A percentile compares a stretch with the other conserved stretches of the same genome.
phyloP scores from a whole-genome alignment of 1,284 basidiomycete genomes.

The Tremellales sp. region DNA sequence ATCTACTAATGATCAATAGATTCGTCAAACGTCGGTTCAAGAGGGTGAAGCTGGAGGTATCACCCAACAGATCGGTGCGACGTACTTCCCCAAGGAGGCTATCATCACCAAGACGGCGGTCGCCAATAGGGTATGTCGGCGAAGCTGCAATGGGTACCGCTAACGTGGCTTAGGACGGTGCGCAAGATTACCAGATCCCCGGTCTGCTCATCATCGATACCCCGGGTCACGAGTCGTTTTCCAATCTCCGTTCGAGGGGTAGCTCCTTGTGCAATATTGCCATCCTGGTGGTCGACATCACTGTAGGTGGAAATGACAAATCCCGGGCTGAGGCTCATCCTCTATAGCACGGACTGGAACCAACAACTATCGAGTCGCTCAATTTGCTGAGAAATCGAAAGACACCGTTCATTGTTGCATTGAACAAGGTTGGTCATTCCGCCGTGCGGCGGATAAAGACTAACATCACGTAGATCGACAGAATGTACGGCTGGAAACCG shows the following conservation, averaged over 20 bases:
- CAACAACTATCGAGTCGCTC: constrained; percentile 94
- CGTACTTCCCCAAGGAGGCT: constrained; percentile 97
- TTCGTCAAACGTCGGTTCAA: constrained; percentile 99
- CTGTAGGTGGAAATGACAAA: constrained; percentile 55
- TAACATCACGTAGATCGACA: constrained; percentile 69
- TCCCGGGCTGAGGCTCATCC: constrained; percentile 2
- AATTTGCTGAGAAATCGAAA: constrained; percentile 88
- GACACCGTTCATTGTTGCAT: constrained; percentile 97
- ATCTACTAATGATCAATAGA: constrained; percentile 53
- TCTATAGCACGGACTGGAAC: constrained; percentile 86
- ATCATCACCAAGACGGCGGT: constrained; percentile 90
- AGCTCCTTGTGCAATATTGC: constrained; percentile 99
- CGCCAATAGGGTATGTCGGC: constrained; percentile 66
- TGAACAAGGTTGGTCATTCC: constrained; percentile 73
- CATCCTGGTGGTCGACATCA: constrained; percentile 98
- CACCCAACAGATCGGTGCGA: constrained; percentile 99
- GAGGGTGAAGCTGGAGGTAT: constrained; percentile 99
- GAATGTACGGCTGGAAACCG: constrained; percentile 92
- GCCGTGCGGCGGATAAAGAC: constrained; percentile 7
- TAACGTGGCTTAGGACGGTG: constrained; percentile 54
- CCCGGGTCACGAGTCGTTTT: constrained; percentile 99
- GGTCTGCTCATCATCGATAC: constrained; percentile 97
- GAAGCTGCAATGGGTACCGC: constrained; percentile 5
- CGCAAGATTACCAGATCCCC: constrained; percentile 85
- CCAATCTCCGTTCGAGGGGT: constrained; percentile 92